phyloP scores from a whole-genome alignment of 352 stramenopile genomes.

The Phytophthora citricola region DNA sequence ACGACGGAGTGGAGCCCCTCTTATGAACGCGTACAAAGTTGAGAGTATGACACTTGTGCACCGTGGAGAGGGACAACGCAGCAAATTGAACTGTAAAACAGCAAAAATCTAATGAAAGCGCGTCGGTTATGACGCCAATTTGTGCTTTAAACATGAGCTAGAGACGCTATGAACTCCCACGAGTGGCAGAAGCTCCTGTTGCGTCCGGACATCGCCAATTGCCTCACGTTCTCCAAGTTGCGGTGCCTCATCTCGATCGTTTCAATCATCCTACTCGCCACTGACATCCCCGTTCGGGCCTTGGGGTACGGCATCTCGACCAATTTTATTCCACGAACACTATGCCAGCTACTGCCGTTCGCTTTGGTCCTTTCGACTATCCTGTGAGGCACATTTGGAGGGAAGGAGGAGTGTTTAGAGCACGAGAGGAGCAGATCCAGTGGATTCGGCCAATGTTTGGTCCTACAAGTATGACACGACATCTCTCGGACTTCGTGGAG shows the following conservation, averaged over 20 bases:
- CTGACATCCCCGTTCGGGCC: constrained; percentile 58
- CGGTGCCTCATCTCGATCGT: constrained; percentile 47
- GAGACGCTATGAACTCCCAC: neutral
- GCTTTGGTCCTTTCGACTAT: constrained; percentile 56
- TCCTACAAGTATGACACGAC: constrained; percentile 50
- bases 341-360: constrained; percentile 30
- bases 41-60: constrained; percentile 30
- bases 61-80: constrained; percentile 8
- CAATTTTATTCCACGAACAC: constrained; percentile 26
- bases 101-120: no score
- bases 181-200: constrained; percentile 27
- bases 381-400: constrained; percentile 45
- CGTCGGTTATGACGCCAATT: no score
- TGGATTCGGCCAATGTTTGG: constrained; percentile 31
- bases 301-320: constrained; percentile 34
- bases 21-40: constrained; percentile 29
- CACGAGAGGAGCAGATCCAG: constrained; percentile 8
- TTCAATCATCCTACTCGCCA: constrained; percentile 41
- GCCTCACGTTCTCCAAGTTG: constrained; percentile 36
- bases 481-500: constrained; percentile 40
- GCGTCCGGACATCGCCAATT: constrained; percentile 33
- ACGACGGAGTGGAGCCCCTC: constrained; percentile 1
- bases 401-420: constrained; percentile 8
- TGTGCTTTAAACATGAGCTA: no score
- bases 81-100: constrained; percentile 23